Evolutionary conservation across 768 basidiomycete genomes (phyloP).

Genomic region (Sporobolomyces roseus): DNA sequence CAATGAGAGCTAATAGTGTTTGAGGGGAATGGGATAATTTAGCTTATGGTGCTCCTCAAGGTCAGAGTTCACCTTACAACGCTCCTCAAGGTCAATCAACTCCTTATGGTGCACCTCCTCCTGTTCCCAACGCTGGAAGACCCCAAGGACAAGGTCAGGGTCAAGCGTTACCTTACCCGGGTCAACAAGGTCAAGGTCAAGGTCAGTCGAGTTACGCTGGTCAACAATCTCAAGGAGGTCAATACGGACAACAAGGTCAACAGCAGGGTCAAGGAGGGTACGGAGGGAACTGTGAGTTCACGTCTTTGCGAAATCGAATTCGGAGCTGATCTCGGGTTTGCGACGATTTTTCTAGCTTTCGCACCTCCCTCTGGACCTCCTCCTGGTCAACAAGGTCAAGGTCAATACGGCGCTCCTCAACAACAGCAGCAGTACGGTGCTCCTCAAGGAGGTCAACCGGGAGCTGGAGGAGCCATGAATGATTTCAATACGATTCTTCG

Average conservation of each 20-base stretch:
- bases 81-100: background rate
- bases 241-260: constrained; percentile 20
- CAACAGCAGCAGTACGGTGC: constrained; percentile 14
- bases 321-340: background rate
- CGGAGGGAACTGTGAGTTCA: constrained; percentile 9
- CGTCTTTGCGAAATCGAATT: background rate
- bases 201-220: constrained; percentile 23
- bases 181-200: constrained; percentile 6
- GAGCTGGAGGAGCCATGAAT: constrained; percentile 1
- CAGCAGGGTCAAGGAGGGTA: constrained; percentile 5
- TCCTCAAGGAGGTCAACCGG: constrained; percentile 10
- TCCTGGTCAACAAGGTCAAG: constrained; percentile 9
- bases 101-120: background rate
- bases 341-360: background rate
- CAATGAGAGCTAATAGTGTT: too few species aligned
- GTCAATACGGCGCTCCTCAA: background rate
- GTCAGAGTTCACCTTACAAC: background rate
- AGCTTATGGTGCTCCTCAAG: constrained; percentile 2
- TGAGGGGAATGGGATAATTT: too few species aligned
- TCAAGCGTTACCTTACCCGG: background rate
- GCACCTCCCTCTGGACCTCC: constrained; percentile 10
- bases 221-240: constrained; percentile 11
- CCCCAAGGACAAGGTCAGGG: too few species aligned
- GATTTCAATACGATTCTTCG: constrained; percentile 17
- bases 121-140: too few species aligned